Evolutionary conservation across 352 stramenopile species (phyloP).

Genomic region (Thraustotheca clavata): DNA sequence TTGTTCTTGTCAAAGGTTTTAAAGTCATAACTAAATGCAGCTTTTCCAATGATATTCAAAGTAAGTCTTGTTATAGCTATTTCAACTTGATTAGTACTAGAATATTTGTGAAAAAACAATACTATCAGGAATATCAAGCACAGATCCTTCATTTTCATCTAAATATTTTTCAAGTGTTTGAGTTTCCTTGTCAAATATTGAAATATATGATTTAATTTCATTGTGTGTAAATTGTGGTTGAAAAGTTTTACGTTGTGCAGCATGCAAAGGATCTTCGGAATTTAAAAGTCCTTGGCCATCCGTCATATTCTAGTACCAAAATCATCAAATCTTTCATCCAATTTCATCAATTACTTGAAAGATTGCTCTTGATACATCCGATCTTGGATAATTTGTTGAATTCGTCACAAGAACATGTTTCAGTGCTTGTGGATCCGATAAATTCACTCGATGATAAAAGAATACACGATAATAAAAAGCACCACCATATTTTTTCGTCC

Average conservation of each 20-base stretch:
- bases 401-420: constrained; percentile 5
- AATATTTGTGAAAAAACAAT: too few species aligned
- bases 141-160: too few species aligned
- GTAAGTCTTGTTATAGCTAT: constrained; percentile 7
- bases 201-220: constrained; percentile 3
- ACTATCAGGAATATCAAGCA: too few species aligned
- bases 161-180: not conserved
- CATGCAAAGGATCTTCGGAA: not conserved
- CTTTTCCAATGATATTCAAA: constrained; percentile 13
- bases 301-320: constrained; percentile 7
- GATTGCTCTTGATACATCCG: not conserved
- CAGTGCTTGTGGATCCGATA: constrained; percentile 4
- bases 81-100: too few species aligned
- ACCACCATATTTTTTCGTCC: constrained; percentile 4
- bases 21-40: constrained; percentile 12
- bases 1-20: not conserved
- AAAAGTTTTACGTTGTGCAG: constrained; percentile 2
- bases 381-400: constrained; percentile 6
- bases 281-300: constrained; percentile 12
- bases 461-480: constrained; percentile 8
- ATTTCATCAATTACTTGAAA: not conserved
- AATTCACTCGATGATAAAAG: not conserved
- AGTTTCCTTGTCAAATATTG: not conserved
- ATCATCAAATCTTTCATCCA: not conserved
- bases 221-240: constrained; percentile 1